These are phyloP conservation scores for Coemansia reversa DNA, from an alignment of 192 early-diverging fungal genomes.

Conservation along the genomic window DNA sequence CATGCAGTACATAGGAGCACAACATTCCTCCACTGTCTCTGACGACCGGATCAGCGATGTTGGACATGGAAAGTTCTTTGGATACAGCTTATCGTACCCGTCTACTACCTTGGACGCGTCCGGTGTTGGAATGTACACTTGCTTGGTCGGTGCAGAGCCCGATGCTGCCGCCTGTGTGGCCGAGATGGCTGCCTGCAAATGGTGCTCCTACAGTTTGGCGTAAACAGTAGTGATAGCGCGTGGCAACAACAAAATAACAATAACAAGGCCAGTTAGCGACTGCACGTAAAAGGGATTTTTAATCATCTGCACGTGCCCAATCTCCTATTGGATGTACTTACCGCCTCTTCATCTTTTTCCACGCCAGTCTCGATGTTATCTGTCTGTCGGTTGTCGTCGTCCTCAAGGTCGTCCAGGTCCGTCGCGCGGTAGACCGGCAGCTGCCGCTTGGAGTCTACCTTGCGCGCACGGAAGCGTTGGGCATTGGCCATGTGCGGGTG, in stretches of 20 bases:
- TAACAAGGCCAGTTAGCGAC: no score
- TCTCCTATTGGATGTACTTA: constrained; percentile 35
- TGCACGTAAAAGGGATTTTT: constrained; percentile 10
- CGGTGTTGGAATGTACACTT: constrained; percentile 87
- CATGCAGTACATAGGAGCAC: constrained; percentile 85
- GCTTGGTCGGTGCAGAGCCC: constrained; percentile 57
- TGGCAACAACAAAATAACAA: background rate
- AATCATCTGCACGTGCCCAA: constrained; percentile 1
- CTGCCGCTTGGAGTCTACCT: constrained; percentile 84
- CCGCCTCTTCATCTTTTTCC: constrained; percentile 93
- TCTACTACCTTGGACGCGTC: constrained; percentile 74
- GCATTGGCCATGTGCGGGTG: constrained; percentile 50
- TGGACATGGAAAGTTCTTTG: constrained; percentile 67
- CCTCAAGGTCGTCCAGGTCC: constrained; percentile 83
- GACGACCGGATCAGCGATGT: constrained; percentile 83
- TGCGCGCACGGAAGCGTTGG: constrained; percentile 73
- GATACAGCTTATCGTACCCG: constrained; percentile 72
- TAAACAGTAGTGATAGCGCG: constrained; percentile 2
- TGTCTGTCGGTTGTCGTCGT: constrained; percentile 62
- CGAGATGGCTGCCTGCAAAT: constrained; percentile 88
- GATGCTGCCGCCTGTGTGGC: constrained; percentile 67
- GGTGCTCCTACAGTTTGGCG: constrained; percentile 72
- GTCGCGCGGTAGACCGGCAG: constrained; percentile 77
- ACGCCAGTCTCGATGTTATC: constrained; percentile 81
- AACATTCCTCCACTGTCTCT: constrained; percentile 81